Evolutionary conservation across 495 filamentous ascomycete genomes (phyloP).

Genomic region (Umbilicaria muhlenbergii): DNA sequence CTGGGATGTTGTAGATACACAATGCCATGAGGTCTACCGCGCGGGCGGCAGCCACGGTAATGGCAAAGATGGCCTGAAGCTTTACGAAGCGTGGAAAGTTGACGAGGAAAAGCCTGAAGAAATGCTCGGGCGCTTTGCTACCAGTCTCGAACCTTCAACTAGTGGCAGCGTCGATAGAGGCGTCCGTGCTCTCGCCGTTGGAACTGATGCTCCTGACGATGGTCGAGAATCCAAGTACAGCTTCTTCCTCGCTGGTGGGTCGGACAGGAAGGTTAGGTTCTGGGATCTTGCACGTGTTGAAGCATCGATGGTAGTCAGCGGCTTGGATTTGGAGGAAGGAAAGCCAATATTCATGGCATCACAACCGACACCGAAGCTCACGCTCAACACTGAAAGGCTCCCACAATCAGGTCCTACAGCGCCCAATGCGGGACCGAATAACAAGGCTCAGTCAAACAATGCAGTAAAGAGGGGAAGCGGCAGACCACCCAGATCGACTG

Average conservation of each 20-base stretch:
- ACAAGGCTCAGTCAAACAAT: conserved; percentile 18
- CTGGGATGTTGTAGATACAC: conserved; percentile 86
- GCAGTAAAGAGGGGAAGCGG: conserved; percentile 22
- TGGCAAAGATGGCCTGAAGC: conserved; percentile 38
- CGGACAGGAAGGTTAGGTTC: conserved; percentile 80
- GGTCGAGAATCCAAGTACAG: conserved; percentile 28
- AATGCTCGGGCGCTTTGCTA: conserved; percentile 79
- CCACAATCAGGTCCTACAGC: conserved; percentile 27
- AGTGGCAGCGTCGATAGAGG: conserved; percentile 36
- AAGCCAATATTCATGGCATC: conserved; percentile 56
- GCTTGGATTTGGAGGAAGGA: conserved; percentile 52
- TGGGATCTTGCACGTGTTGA: conserved; percentile 74
- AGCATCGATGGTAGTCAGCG: conserved; percentile 61
- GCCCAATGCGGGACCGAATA: conserved; percentile 22
- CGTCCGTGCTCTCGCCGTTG: conserved; percentile 34
- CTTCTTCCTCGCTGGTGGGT: conserved; percentile 75
- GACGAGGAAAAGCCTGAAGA: conserved; percentile 81
- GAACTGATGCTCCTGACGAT: conserved; percentile 32
- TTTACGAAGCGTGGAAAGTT: conserved; percentile 76
- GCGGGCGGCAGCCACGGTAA: conserved; percentile 30
- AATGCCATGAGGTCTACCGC: conserved; percentile 81
- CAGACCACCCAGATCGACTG: conserved; percentile 57
- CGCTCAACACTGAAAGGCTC: conserved; percentile 56
- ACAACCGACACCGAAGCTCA: conserved; percentile 51
- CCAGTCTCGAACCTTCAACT: conserved; percentile 41